Evolutionary conservation across 148 eudicot genomes (phyloP), one percentile per base, ranked within the genome.

Genomic region (Chenopodium album): DNA sequence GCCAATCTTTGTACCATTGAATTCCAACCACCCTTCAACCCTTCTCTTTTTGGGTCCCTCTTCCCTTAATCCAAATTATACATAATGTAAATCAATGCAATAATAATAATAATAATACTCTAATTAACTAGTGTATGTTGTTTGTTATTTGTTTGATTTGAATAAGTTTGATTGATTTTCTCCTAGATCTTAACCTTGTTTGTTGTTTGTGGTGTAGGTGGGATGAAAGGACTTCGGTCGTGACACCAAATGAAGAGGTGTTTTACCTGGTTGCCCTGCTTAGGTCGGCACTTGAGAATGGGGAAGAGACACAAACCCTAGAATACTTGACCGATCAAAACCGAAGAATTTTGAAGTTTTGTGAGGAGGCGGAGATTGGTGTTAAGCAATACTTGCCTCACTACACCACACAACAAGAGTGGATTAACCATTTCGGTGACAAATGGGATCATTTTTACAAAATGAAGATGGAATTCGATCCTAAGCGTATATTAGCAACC

Each of bases 361-460:
- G 99, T 59, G 46, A 87, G 14, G 90, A 92, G 0, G 84, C 72
- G 3, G 78, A 86, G 19, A 93, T 95, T 34, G 80, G 85, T 1
- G 54, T 87, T 23, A 95, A 93, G 81, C 97, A 95, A n/a, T 95
- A 95, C 77, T 77, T 95, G 48, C 98, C 98, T 37, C 94, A 93
- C 65, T 95, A 92, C 81, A 85, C 86, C 32, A 86, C 92, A 0
- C 90, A 89, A 62, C 23, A 63, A 26, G 91, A 95, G 67, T 95
- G 99, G 99, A 89, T 83, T 52, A 82, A 88, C 82, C 98, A 95
- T 83, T 95, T 88, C 52, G 94, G 90, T 19, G 87, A 89, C 0
- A 94, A 90, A 71, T 95, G 99, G 99, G 81, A 80, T 28, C 78
- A 44, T 5, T 88, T 95, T 80, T 26, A 78, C 56, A 76, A 69